Evolutionary conservation across 352 stramenopile genomes (phyloP).

Genomic region (Pythium aphanidermatum): DNA sequence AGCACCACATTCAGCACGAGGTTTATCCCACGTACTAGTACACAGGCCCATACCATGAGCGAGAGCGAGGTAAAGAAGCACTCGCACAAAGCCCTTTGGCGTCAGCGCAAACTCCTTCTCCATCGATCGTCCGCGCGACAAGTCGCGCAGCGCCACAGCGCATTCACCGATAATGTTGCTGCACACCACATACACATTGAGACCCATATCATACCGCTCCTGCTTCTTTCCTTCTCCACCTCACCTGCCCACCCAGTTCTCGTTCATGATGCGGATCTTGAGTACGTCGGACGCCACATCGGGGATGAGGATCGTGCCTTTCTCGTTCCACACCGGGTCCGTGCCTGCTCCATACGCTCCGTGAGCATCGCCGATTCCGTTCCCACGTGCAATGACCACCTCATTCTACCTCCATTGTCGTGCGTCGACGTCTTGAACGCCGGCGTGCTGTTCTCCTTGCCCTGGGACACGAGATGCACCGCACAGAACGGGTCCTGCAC

Average conservation of each 20-base stretch:
- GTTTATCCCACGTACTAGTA: not conserved
- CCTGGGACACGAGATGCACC: conserved; percentile 48
- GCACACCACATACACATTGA: not conserved
- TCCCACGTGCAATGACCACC: not conserved
- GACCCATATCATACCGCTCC: not conserved
- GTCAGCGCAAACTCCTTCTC: conserved; percentile 75
- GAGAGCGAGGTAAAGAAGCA: conserved; percentile 65
- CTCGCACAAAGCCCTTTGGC: conserved; percentile 59
- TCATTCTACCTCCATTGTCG: conserved; percentile 49
- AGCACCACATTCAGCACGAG: not conserved
- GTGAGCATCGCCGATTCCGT: not conserved
- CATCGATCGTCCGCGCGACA: conserved; percentile 69
- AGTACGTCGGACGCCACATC: conserved; percentile 63
- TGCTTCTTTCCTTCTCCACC: not conserved
- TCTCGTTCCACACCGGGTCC: conserved; percentile 69
- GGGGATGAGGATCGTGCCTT: conserved; percentile 60
- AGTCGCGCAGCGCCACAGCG: conserved; percentile 56
- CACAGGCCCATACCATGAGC: conserved; percentile 39
- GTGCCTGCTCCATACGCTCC: conserved; percentile 24
- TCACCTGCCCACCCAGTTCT: conserved; percentile 78
- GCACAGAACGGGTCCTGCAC: conserved; percentile 73
- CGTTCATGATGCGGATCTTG: conserved; percentile 66
- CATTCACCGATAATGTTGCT: conserved; percentile 70
- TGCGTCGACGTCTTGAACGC: conserved; percentile 69
- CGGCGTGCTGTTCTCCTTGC: conserved; percentile 40